These are phyloP conservation scores for Lentinus tigrinus DNA, from an alignment of 768 basidiomycete genomes.

Conservation along the genomic window DNA sequence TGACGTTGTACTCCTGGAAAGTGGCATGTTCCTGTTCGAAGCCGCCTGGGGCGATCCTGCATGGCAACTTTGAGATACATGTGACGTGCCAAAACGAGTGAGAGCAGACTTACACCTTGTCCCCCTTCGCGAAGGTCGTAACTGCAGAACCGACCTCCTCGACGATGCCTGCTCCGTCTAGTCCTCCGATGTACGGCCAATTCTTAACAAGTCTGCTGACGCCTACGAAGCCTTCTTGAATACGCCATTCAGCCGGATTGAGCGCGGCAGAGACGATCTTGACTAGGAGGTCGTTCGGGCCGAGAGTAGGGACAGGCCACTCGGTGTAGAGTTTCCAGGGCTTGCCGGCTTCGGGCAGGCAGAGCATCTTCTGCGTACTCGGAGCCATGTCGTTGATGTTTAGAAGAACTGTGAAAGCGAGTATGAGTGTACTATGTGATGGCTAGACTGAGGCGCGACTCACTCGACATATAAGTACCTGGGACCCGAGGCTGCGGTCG, in stretches of 20 bases:
- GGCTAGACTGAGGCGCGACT: too few relatives aligned
- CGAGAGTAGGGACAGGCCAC: neutral
- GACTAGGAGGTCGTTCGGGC: neutral
- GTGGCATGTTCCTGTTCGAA: constrained; percentile 2
- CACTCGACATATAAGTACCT: too few relatives aligned
- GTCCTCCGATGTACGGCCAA: constrained; percentile 30
- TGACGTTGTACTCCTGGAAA: constrained; percentile 24
- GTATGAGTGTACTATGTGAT: too few relatives aligned
- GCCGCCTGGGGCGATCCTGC: constrained; percentile 5
- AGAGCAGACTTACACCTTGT: constrained; percentile 32
- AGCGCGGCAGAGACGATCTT: neutral
- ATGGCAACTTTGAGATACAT: neutral
- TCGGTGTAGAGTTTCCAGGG: neutral
- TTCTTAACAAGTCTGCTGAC: neutral
- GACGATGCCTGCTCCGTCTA: constrained; percentile 33
- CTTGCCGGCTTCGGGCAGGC: neutral
- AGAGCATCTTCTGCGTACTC: neutral
- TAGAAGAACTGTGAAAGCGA: too few relatives aligned
- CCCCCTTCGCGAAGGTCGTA: constrained; percentile 24
- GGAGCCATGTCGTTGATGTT: neutral
- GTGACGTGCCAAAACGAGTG: neutral
- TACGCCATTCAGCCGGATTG: neutral
- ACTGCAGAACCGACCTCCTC: constrained; percentile 27
- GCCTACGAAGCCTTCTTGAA: neutral
- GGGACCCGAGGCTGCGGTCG: too few relatives aligned